Evolutionary conservation across 768 basidiomycete genomes (phyloP).

Genomic region (Suillus decipiens): DNA sequence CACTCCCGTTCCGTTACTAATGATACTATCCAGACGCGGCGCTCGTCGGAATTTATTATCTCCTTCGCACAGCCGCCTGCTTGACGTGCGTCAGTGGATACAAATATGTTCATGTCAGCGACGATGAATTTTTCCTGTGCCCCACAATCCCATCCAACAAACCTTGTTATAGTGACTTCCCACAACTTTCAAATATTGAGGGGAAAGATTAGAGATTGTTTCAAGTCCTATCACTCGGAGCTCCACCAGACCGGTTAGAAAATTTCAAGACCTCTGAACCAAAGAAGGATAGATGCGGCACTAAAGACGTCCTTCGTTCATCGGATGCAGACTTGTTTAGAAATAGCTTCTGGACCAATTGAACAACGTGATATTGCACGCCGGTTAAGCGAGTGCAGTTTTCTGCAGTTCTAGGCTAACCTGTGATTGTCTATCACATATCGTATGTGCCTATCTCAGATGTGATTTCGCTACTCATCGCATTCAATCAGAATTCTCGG

Average conservation of each 20-base stretch:
- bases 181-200: neutral
- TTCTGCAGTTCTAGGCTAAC: neutral
- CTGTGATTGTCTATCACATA: neutral
- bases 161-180: neutral
- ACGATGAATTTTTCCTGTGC: neutral
- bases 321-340: neutral
- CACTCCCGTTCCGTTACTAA: neutral
- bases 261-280: neutral
- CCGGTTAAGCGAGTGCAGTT: neutral
- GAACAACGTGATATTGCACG: neutral
- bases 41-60: neutral
- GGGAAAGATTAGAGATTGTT: neutral
- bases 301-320: neutral
- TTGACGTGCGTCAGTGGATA: neutral
- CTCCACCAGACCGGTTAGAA: neutral
- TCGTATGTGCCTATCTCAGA: conserved; percentile 5
- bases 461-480: neutral
- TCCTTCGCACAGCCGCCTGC: neutral
- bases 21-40: neutral
- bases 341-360: neutral
- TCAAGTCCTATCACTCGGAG: neutral
- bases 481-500: neutral
- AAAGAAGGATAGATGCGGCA: neutral
- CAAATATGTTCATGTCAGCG: neutral
- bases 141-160: neutral